Evolutionary conservation across 805 yeast genomes (phyloP), one percentile per base, ranked within the genome.

Genomic region (Candida dendrica): DNA sequence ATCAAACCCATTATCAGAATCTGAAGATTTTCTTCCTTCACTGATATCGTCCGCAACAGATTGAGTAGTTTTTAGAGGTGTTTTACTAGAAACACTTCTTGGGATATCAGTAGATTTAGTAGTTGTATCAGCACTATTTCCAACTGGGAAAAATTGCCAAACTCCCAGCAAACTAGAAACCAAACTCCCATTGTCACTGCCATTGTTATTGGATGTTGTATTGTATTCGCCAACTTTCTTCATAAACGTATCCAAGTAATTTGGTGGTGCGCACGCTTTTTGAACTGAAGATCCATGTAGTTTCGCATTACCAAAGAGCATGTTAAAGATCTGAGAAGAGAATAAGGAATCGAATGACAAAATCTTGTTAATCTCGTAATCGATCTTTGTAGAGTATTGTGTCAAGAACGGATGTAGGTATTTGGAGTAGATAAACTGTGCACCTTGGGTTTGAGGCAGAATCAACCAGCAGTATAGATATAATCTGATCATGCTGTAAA

Each of bases 401-500:
- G 40, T 37, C 40, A 73, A 53, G 42, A 65, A 61, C 11, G 77
- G 76, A 33, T 57, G 59, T 6, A 74, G 38, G 38, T 65, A 54
- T 11, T 49, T 45, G 38, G 52, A 52, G 55, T 72, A 74, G 7
- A 74, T 35, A 39, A 57, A 59, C 8, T 65, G 59, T 3, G 76
- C 68, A 11, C 79, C 79, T 45, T 64, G 66, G 3, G 71, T 59
- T 50, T 67, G 71, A 31, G 77, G 77, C 18, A 74, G 61, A 5
- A 81, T 73, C 37, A 86, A 65, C 90, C 90, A 84, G 11, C 74
- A 53, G 27, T 76, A 69, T 34, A 76, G 53, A 22, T 67, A 68
- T 3, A 81, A 53, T 42, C 72, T 69, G 30, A 71, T 35, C 1
- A 82, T 51, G 4, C 73, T 58, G 50, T 71, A 76, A 38, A 84